Evolutionary conservation across 805 yeast genomes (phyloP), one percentile per base, ranked within the genome.

Genomic region (Ogataea sp.): DNA sequence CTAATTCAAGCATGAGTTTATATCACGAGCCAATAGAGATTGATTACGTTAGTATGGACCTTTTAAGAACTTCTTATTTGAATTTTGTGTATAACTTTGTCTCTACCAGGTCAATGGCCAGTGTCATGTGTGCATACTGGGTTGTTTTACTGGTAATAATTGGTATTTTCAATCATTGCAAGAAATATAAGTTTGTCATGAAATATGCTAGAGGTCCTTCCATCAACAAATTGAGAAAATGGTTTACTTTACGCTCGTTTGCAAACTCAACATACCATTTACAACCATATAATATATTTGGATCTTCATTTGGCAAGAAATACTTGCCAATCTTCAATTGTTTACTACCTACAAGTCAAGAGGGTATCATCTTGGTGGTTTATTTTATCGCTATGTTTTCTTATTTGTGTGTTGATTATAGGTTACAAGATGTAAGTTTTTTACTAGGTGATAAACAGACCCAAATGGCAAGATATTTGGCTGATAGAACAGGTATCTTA

Each of bases 401-500:
- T 7, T 41, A 47, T 11, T 16, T 46, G 2, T 20, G 37, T 2
- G 16, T 37, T n/a, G 49, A 45, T 16, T 56, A 51, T 29, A 29
- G 34, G 1, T 16, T 49, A 3, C 37, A 39, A n/a, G 39, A 25
- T 4, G 16, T 40, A 3, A 48, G 32, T 39, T 28, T 43, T 31
- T 26, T 54, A 2, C 39, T 55, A 11, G 55, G 56, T 2, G 38
- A 46, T 4, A 25, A 18, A 17, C 20, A 29, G 13, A 28, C 44
- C 5, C 60, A 57, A 30, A 30, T 61, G 32, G 61, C 62, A 16
- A 58, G 72, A 47, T 49, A 65, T 38, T 59, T 80, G 11, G 80
- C 78, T 27, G 81, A 76, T 54, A 67, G 84, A 56, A 62, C 77
- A 6, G 82, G 75, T 20, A 43, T 75, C n/a, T 57, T 73, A 50